Evolutionary conservation across 2,329 filamentous ascomycete species (phyloP).

Genomic region (Alternaria hordeiaustralica): DNA sequence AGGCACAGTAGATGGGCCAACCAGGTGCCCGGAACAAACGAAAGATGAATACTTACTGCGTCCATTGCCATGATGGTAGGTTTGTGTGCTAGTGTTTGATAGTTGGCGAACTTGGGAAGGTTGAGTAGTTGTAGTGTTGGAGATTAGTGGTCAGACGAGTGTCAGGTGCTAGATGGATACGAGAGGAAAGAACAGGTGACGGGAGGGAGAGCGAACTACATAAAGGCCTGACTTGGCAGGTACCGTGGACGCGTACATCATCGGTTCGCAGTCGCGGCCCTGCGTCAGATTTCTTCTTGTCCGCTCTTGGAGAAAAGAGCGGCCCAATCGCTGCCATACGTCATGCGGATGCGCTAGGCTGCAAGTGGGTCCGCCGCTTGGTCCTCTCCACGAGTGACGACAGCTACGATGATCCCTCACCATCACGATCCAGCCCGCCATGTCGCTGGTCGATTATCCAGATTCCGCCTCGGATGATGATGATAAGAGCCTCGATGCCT

Average conservation of each 20-base stretch:
- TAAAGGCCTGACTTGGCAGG: constrained; percentile 43
- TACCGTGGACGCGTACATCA: constrained; percentile 42
- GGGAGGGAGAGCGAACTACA: constrained; percentile 19
- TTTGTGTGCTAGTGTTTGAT: constrained; percentile 2
- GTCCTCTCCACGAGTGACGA: constrained; percentile 24
- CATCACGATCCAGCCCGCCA: constrained; percentile 27
- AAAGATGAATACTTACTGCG: constrained; percentile 17
- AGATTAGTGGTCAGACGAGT: not conserved
- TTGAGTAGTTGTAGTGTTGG: not conserved
- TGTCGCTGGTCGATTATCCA: constrained; percentile 43
- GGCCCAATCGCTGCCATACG: constrained; percentile 29
- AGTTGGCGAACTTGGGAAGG: not conserved
- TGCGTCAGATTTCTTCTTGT: constrained; percentile 18
- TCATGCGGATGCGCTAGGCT: constrained; percentile 36
- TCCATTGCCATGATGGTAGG: not conserved
- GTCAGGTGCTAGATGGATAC: constrained; percentile 7
- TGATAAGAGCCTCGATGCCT: constrained; percentile 22
- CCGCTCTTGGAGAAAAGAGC: constrained; percentile 12
- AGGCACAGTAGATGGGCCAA: not conserved
- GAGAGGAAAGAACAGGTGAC: constrained; percentile 18
- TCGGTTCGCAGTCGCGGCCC: constrained; percentile 25
- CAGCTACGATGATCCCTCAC: constrained; percentile 21
- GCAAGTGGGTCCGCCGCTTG: constrained; percentile 23
- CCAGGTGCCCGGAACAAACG: not conserved
- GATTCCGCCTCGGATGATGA: constrained; percentile 65